phyloP scores from a whole-genome alignment of 768 basidiomycete genomes.

The Gymnopilus dilepis region DNA sequence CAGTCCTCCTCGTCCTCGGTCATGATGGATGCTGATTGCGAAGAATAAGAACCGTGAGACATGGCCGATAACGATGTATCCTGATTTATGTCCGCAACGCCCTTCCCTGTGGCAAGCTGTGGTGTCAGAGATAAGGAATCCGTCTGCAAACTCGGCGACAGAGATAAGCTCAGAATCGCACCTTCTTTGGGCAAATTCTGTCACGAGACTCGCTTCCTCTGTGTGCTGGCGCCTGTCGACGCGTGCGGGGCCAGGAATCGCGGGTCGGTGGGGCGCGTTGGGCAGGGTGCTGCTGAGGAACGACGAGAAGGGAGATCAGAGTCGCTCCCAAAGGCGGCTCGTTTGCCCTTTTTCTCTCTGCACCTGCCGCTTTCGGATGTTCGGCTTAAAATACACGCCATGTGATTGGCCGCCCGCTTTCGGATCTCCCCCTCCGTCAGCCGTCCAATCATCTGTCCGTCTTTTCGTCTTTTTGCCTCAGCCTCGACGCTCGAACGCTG shows the following conservation, averaged over 20 bases:
- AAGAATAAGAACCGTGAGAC: constrained; percentile 80
- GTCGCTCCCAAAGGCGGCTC: not conserved
- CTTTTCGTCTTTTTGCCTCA: not conserved
- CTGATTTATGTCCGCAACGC: not conserved
- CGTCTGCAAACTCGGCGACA: constrained; percentile 6
- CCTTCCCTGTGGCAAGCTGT: not conserved
- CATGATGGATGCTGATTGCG: constrained; percentile 78
- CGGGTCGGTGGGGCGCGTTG: not conserved
- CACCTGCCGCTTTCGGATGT: not conserved
- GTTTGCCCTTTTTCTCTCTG: constrained; percentile 5
- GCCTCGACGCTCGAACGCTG: not conserved
- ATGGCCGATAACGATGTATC: constrained; percentile 36
- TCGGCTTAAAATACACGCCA: not conserved
- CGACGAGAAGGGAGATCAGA: constrained; percentile 2
- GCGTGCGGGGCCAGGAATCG: not conserved
- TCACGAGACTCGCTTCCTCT: not conserved
- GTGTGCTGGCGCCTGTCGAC: not conserved
- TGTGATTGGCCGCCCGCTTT: not conserved
- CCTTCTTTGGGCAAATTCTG: constrained; percentile 1
- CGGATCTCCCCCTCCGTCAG: not conserved
- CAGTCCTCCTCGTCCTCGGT: constrained; percentile 93
- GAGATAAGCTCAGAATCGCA: constrained; percentile 6
- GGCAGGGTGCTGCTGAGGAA: not conserved
- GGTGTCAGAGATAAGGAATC: constrained; percentile 8
- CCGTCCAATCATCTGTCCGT: not conserved